A percentile compares a stretch with the other conserved stretches of the same genome.
Conservation (phyloP, 2,329 filamentous ascomycete genomes). For the Phaeosphaeriaceae sp. region DNA sequence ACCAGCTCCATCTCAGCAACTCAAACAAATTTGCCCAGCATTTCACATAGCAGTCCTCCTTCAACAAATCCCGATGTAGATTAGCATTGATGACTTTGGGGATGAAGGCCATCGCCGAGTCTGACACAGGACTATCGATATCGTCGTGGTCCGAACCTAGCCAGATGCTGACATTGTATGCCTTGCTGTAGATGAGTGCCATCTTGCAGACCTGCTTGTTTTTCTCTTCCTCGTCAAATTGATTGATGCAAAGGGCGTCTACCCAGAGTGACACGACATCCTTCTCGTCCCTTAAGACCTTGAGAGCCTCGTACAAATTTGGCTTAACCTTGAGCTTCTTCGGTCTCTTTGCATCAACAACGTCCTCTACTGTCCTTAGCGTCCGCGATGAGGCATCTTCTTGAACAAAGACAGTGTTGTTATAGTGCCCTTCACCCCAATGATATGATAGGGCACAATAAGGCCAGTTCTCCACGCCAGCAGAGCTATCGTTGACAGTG, state of each 20-base stretch:
- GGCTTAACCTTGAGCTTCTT: constrained; percentile 1
- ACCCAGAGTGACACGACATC: neutral
- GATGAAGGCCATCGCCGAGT: constrained; percentile 3
- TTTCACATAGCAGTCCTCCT: neutral
- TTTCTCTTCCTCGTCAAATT: constrained; percentile 14
- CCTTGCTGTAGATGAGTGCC: constrained; percentile 10
- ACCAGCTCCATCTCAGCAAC: neutral
- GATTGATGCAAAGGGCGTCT: constrained; percentile 22
- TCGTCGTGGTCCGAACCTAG: constrained; percentile 4
- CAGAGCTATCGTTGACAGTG: neutral
- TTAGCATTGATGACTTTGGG: neutral
- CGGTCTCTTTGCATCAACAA: neutral
- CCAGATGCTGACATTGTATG: constrained; percentile 8
- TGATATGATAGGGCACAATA: constrained; percentile 11
- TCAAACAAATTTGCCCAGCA: constrained; percentile 4
- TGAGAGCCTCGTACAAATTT: constrained; percentile 8
- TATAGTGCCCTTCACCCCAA: constrained; percentile 1
- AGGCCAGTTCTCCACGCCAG: neutral
- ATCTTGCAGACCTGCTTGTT: constrained; percentile 13
- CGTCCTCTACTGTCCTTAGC: neutral
- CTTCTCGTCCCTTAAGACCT: neutral
- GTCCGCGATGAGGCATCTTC: neutral
- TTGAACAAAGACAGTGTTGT: constrained; percentile 1
- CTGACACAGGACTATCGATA: neutral
- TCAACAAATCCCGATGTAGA: neutral